Evolutionary conservation across 1,139 yeast genomes (phyloP).

Genomic region (Yamadazyma dushanensis): DNA sequence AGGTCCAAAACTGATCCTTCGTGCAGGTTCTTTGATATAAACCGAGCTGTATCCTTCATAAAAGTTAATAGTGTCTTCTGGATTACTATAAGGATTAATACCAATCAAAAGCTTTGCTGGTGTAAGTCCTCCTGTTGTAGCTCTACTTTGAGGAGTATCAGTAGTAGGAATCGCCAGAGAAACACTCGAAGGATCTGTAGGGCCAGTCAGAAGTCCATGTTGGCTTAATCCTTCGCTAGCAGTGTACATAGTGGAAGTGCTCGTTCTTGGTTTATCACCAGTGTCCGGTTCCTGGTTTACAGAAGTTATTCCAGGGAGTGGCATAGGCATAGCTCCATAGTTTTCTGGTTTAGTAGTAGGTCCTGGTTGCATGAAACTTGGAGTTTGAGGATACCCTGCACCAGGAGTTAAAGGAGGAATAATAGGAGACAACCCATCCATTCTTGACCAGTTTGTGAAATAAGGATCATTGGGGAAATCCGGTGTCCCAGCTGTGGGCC

Average conservation of each 20-base stretch:
- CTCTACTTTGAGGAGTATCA: too few relatives aligned
- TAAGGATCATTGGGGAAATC: not conserved
- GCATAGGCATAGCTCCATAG: too few relatives aligned
- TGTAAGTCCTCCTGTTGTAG: too few relatives aligned
- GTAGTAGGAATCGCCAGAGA: too few relatives aligned
- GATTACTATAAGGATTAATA: conserved; percentile 24
- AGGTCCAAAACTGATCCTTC: conserved; percentile 49
- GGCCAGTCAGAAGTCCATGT: too few relatives aligned
- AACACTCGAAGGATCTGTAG: too few relatives aligned
- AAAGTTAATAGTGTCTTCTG: conserved; percentile 36
- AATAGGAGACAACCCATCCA: not conserved
- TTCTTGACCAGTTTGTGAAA: not conserved
- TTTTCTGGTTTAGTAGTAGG: not conserved
- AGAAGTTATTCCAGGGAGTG: too few relatives aligned
- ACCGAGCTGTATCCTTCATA: conserved; percentile 44
- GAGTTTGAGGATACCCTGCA: not conserved
- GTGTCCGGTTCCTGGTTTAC: too few relatives aligned
- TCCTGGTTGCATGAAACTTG: not conserved
- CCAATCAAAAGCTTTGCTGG: conserved; percentile 7
- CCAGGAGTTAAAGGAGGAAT: conserved; percentile 1
- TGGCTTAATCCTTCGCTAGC: too few relatives aligned
- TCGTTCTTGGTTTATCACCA: too few relatives aligned
- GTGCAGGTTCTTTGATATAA: conserved; percentile 27
- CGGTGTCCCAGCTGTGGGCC: not conserved
- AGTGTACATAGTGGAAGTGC: too few relatives aligned